Evolutionary conservation across 768 basidiomycete species (phyloP).

Genomic region (Tremella mesenterica): DNA sequence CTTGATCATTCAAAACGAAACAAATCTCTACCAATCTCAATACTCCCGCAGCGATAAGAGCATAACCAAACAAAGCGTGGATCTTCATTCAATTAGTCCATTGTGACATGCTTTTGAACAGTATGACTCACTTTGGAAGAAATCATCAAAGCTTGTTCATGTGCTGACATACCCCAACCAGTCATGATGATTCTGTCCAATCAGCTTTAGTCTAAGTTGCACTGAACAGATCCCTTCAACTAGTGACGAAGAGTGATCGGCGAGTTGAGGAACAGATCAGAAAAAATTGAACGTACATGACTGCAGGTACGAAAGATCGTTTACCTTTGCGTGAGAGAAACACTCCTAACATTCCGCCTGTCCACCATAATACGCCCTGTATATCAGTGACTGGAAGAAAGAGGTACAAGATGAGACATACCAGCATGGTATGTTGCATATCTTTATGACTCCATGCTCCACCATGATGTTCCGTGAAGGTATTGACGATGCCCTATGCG

Average conservation of each 20-base stretch:
- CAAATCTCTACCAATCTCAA: constrained; percentile 75
- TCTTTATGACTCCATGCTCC: constrained; percentile 78
- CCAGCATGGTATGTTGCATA: constrained; percentile 70
- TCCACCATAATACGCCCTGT: constrained; percentile 62
- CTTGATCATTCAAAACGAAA: constrained; percentile 53
- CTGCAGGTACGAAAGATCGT: constrained; percentile 56
- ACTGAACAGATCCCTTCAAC: background rate
- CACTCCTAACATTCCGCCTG: constrained; percentile 81
- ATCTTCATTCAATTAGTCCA: constrained; percentile 50
- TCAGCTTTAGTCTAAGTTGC: background rate
- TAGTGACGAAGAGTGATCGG: background rate
- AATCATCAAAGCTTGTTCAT: constrained; percentile 72
- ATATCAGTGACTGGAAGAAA: background rate
- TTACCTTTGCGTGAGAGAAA: constrained; percentile 50
- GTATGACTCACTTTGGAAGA: constrained; percentile 61
- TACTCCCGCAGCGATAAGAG: constrained; percentile 73
- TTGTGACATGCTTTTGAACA: background rate
- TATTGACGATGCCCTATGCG: constrained; percentile 58
- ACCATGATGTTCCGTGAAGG: constrained; percentile 84
- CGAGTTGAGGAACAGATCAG: too few relatives aligned
- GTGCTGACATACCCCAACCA: constrained; percentile 86
- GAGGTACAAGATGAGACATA: constrained; percentile 2
- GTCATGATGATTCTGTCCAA: constrained; percentile 66
- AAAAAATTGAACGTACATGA: too few relatives aligned
- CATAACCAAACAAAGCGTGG: constrained; percentile 73